Conservation (phyloP, 495 filamentous ascomycete genomes). For the Penicillium dipodomyicola region DNA sequence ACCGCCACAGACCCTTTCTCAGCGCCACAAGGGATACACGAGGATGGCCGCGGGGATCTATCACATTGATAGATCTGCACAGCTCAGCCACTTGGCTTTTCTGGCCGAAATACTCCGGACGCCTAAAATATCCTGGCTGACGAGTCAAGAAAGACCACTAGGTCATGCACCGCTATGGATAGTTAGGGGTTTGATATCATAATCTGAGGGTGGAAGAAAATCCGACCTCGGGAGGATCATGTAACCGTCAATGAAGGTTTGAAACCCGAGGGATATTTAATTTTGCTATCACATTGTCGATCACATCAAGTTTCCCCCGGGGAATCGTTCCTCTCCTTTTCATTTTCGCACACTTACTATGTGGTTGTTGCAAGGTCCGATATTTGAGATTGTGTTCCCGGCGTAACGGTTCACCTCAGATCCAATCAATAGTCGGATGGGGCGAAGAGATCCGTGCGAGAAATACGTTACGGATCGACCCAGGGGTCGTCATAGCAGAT, state of each 20-base stretch:
- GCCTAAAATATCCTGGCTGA: constrained; percentile 10
- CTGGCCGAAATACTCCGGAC: constrained; percentile 23
- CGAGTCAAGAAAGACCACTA: constrained; percentile 1
- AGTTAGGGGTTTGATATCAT: constrained; percentile 1
- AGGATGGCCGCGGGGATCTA: constrained; percentile 10
- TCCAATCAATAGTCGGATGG: constrained; percentile 34
- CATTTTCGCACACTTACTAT: background rate
- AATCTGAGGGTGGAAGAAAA: constrained; percentile 11
- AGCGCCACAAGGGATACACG: constrained; percentile 19
- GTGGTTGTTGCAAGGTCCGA: constrained; percentile 12
- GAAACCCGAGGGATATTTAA: background rate
- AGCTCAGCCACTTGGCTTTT: constrained; percentile 17
- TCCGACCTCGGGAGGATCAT: constrained; percentile 17
- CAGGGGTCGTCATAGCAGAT: constrained; percentile 26
- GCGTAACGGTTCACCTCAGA: constrained; percentile 31
- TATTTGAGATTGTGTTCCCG: constrained; percentile 37
- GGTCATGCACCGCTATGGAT: constrained; percentile 1
- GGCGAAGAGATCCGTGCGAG: constrained; percentile 28
- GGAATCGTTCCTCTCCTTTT: constrained; percentile 7
- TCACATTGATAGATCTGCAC: constrained; percentile 24
- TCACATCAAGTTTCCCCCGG: constrained; percentile 7
- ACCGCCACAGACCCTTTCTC: constrained; percentile 8
- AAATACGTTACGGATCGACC: constrained; percentile 24
- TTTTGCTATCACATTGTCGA: constrained; percentile 1
- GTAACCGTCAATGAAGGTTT: background rate